phyloP scores from a whole-genome alignment of 176 grass and related monocot genomes.

The Eragrostis curvula region DNA sequence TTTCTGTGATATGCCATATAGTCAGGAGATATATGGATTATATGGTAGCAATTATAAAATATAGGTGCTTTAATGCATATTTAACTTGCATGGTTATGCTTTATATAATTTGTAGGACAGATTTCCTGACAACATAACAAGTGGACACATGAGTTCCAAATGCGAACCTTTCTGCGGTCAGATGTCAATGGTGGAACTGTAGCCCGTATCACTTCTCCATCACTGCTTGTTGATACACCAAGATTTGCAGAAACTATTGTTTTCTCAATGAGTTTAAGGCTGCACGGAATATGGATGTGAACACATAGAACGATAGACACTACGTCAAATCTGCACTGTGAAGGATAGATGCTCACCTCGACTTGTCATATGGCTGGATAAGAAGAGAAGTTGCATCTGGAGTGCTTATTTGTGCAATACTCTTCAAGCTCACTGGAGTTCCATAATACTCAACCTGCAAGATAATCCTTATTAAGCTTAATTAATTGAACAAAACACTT shows the following conservation, averaged over 20 bases:
- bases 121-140: neutral
- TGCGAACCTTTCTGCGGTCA: conserved; percentile 92
- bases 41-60: conserved; percentile 1
- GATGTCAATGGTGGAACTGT: conserved; percentile 87
- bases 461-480: conserved; percentile 9
- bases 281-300: conserved; percentile 41
- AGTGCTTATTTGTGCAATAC: conserved; percentile 90
- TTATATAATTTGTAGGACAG: neutral
- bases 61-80: neutral
- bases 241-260: conserved; percentile 91
- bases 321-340: conserved; percentile 12
- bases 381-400: conserved; percentile 94
- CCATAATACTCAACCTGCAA: conserved; percentile 95
- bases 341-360: conserved; percentile 59
- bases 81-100: neutral
- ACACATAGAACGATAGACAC: conserved; percentile 10
- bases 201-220: conserved; percentile 84
- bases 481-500: neutral
- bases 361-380: conserved; percentile 95
- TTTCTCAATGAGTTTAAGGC: conserved; percentile 96
- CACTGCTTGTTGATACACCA: conserved; percentile 90
- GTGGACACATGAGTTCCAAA: conserved; percentile 2
- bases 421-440: conserved; percentile 92
- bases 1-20: neutral
- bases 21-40: neutral